Percentiles rank a stretch among this genome's conserved stretches.
Conservation (phyloP, 1,284 basidiomycete species). For the Ganoderma lingzhi region DNA sequence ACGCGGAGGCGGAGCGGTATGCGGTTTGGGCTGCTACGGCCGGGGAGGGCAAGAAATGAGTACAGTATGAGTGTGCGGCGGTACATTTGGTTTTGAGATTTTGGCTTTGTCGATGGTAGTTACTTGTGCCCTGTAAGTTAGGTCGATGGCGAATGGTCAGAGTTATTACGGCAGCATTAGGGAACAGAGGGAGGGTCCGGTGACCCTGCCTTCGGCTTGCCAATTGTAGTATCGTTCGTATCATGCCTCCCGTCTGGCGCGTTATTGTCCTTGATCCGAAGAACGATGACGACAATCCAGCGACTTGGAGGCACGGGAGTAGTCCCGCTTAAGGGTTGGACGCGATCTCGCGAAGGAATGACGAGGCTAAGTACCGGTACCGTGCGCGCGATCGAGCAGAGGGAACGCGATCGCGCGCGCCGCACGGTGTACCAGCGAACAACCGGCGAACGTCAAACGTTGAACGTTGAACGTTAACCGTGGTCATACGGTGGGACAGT, state of each 20-base stretch:
- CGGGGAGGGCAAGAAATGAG: background rate
- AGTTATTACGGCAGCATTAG: constrained; percentile 2
- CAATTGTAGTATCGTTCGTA: background rate
- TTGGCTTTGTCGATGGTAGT: background rate
- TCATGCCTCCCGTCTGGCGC: background rate
- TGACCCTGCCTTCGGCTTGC: background rate
- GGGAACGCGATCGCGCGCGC: background rate
- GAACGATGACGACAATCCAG: background rate
- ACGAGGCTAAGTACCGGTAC: background rate
- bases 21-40: background rate
- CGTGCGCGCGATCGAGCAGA: background rate
- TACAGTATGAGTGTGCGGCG: background rate
- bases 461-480: background rate
- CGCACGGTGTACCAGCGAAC: no score
- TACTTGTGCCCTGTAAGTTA: background rate
- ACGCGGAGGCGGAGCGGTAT: background rate
- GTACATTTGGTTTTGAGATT: background rate
- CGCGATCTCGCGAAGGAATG: background rate
- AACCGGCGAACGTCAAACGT: no score
- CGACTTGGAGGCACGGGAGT: background rate
- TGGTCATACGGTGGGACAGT: background rate
- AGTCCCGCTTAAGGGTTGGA: background rate
- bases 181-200: background rate
- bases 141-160: background rate
- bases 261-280: constrained; percentile 4